These are phyloP conservation scores for Fonsecaea monophora DNA, from an alignment of 2,329 filamentous ascomycete genomes.

Conservation along the genomic window DNA sequence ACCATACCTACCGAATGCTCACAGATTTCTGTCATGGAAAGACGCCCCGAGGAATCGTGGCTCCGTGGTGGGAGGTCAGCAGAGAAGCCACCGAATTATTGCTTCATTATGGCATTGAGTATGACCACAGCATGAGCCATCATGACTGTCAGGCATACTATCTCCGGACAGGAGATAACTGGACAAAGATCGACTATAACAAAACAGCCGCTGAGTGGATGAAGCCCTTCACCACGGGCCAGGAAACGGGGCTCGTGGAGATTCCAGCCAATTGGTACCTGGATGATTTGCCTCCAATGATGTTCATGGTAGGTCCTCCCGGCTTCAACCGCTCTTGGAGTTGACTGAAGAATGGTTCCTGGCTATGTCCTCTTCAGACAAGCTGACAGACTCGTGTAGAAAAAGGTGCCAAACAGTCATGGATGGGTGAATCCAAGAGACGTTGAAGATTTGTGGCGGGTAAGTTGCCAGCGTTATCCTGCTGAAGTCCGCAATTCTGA, in stretches of 20 bases:
- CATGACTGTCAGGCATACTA: constrained; percentile 56
- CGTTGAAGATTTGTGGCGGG: constrained; percentile 61
- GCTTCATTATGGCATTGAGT: constrained; percentile 52
- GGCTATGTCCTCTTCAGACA: neutral
- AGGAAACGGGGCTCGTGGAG: constrained; percentile 51
- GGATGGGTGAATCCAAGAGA: constrained; percentile 65
- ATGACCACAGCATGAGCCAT: constrained; percentile 54
- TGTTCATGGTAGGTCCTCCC: constrained; percentile 47
- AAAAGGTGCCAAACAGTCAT: constrained; percentile 57
- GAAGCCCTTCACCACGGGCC: constrained; percentile 57
- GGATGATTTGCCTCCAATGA: constrained; percentile 54
- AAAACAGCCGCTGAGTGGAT: constrained; percentile 53
- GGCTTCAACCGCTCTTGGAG: neutral
- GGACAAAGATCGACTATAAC: constrained; percentile 54
- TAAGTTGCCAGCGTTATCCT: constrained; percentile 5
- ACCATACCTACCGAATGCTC: constrained; percentile 75
- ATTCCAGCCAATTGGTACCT: constrained; percentile 55
- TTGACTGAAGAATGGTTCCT: neutral
- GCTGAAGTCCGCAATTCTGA: neutral
- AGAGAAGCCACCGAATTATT: constrained; percentile 65
- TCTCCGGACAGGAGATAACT: constrained; percentile 52
- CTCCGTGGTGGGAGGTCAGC: constrained; percentile 77
- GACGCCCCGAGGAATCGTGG: constrained; percentile 73
- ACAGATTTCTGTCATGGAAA: constrained; percentile 71
- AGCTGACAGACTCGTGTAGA: constrained; percentile 29